Evolutionary conservation across 768 basidiomycete species (phyloP).

Genomic region (Cystobasidium onofrii): DNA sequence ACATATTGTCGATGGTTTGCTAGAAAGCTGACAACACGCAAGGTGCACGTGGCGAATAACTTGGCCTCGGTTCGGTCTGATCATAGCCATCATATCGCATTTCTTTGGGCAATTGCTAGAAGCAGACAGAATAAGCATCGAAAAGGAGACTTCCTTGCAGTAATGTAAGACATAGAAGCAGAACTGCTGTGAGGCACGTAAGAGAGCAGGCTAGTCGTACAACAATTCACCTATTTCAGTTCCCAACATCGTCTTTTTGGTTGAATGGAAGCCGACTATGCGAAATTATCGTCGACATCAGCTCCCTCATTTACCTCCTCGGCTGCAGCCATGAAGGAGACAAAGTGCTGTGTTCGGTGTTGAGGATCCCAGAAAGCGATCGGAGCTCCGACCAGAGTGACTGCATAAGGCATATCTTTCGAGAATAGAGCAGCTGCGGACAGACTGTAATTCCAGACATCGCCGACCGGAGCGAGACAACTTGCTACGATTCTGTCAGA

Average conservation of each 20-base stretch:
- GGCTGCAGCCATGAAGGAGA: constrained; percentile 36
- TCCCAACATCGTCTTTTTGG: no score
- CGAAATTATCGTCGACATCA: constrained; percentile 36
- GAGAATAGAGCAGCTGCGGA: constrained; percentile 36
- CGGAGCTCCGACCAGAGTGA: constrained; percentile 39
- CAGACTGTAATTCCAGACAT: constrained; percentile 73
- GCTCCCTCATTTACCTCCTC: constrained; percentile 34
- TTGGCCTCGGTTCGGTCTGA: no score
- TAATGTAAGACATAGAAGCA: not conserved
- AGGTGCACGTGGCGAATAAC: not conserved
- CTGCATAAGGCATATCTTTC: constrained; percentile 39
- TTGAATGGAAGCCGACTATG: constrained; percentile 2
- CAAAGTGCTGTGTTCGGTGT: constrained; percentile 40
- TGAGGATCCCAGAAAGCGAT: constrained; percentile 38
- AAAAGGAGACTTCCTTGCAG: not conserved
- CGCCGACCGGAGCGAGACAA: constrained; percentile 85
- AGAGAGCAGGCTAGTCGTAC: not conserved
- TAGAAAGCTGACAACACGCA: not conserved
- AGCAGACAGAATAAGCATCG: not conserved
- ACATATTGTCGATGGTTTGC: not conserved
- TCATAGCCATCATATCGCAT: no score
- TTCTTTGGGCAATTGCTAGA: no score
- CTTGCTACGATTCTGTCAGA: constrained; percentile 94
- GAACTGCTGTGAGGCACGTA: not conserved
- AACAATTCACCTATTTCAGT: not conserved